Conservation (phyloP, 176 grass and related monocot genomes). For the Themeda triandra region DNA sequence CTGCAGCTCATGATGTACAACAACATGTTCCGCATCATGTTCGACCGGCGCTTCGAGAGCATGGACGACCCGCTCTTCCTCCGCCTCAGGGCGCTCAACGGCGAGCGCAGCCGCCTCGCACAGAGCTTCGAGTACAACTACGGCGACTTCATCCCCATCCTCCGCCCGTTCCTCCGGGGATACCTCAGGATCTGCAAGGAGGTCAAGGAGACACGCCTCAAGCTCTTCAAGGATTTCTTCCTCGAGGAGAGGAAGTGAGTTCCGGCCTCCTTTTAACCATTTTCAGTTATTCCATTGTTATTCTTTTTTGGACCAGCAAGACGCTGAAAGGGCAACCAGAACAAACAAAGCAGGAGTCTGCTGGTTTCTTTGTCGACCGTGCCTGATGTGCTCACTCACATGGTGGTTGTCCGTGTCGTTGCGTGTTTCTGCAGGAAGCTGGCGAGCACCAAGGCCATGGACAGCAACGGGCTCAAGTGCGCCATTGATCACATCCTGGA, state of each 20-base stretch:
- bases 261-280: too few relatives aligned
- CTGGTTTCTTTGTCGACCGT: background rate
- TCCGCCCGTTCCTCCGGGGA: constrained; percentile 62
- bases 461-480: constrained; percentile 55
- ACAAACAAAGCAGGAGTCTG: too few relatives aligned
- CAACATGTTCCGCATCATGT: constrained; percentile 96
- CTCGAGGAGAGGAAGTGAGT: constrained; percentile 92
- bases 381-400: constrained; percentile 13
- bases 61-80: constrained; percentile 76
- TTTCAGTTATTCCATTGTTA: too few relatives aligned
- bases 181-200: constrained; percentile 82
- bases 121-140: constrained; percentile 99
- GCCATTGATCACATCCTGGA: constrained; percentile 96
- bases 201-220: constrained; percentile 71
- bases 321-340: too few relatives aligned
- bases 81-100: constrained; percentile 54
- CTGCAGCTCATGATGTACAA: constrained; percentile 98
- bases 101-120: constrained; percentile 77
- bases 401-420: background rate
- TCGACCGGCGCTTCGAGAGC: constrained; percentile 70
- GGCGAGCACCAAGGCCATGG: constrained; percentile 44
- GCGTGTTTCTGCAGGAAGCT: constrained; percentile 69
- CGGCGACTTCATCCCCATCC: constrained; percentile 88
- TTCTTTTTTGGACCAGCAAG: too few relatives aligned
- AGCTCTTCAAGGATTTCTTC: constrained; percentile 90